phyloP scores from a whole-genome alignment of 2,329 filamentous ascomycete species.

The Fusarium longipes region DNA sequence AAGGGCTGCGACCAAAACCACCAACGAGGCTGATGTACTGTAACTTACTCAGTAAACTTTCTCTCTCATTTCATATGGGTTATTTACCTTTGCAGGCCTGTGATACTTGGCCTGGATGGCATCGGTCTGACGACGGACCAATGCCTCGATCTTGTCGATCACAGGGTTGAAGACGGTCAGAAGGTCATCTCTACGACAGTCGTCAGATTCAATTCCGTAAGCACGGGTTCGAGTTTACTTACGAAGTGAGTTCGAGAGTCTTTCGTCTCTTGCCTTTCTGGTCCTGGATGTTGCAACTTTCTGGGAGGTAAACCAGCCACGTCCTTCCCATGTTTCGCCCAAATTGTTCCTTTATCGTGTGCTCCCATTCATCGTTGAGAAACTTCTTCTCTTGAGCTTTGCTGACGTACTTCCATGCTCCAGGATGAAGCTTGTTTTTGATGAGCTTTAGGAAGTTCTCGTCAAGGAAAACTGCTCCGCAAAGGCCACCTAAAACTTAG shows the following conservation, averaged over 20 bases:
- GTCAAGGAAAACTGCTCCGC: conserved; percentile 56
- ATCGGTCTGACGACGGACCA: conserved; percentile 45
- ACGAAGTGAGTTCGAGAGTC: conserved; percentile 14
- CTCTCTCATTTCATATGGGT: too few relatives aligned
- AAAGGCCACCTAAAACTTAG: conserved; percentile 50
- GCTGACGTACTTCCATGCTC: conserved; percentile 10
- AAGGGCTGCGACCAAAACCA: conserved; percentile 52
- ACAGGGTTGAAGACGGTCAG: conserved; percentile 40
- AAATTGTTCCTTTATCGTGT: conserved; percentile 47
- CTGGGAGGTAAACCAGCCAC: conserved; percentile 38
- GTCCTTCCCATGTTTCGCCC: conserved; percentile 8
- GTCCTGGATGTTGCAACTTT: neutral
- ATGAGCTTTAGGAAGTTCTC: conserved; percentile 51
- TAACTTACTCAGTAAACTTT: too few relatives aligned
- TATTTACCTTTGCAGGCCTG: conserved; percentile 44
- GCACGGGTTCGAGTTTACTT: fast-evolving
- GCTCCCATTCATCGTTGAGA: conserved; percentile 47
- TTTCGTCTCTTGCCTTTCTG: conserved; percentile 8
- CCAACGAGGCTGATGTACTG: conserved; percentile 55
- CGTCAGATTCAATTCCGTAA: fast-evolving
- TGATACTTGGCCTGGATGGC: conserved; percentile 19
- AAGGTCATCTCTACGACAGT: conserved; percentile 36
- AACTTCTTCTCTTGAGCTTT: conserved; percentile 14
- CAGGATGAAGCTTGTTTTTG: conserved; percentile 24
- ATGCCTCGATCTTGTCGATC: conserved; percentile 19